These are phyloP conservation scores for Ascochyta pisi DNA, from an alignment of 2,329 filamentous ascomycete genomes.

Conservation along the genomic window DNA sequence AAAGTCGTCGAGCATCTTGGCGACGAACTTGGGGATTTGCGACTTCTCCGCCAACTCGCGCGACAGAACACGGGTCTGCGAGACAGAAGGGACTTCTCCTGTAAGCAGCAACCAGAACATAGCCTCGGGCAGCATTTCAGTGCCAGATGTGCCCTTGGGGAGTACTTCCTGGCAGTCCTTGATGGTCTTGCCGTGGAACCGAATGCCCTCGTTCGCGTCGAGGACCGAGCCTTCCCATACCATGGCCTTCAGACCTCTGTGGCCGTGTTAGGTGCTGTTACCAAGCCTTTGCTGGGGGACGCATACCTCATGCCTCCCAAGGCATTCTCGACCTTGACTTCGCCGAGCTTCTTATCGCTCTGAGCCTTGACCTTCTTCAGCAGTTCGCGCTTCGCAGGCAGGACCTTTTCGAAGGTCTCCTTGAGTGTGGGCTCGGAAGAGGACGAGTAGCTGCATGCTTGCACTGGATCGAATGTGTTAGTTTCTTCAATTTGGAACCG, in stretches of 20 bases:
- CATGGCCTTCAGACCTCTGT: conserved; percentile 89
- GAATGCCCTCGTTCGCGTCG: conserved; percentile 95
- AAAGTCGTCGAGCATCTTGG: conserved; percentile 87
- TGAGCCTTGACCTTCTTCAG: conserved; percentile 92
- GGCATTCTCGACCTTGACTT: conserved; percentile 92
- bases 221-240: conserved; percentile 98
- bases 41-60: conserved; percentile 87
- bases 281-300: not conserved
- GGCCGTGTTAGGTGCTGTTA: not conserved
- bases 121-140: conserved; percentile 96
- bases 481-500: conserved; percentile 1
- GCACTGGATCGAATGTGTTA: conserved; percentile 40
- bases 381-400: conserved; percentile 91
- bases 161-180: conserved; percentile 95
- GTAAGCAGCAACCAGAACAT: conserved; percentile 99
- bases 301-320: conserved; percentile 88
- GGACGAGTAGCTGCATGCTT: conserved; percentile 70
- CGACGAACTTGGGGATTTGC: conserved; percentile 80
- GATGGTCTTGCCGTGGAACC: conserved; percentile 97
- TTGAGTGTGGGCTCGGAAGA: conserved; percentile 88
- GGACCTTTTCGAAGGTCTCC: conserved; percentile 78
- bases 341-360: conserved; percentile 81
- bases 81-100: conserved; percentile 83
- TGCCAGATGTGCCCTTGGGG: conserved; percentile 89
- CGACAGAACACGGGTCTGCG: conserved; percentile 82